These are phyloP conservation scores for Tylopilus sp. DNA, from an alignment of 768 basidiomycete species.

Conservation along the genomic window DNA sequence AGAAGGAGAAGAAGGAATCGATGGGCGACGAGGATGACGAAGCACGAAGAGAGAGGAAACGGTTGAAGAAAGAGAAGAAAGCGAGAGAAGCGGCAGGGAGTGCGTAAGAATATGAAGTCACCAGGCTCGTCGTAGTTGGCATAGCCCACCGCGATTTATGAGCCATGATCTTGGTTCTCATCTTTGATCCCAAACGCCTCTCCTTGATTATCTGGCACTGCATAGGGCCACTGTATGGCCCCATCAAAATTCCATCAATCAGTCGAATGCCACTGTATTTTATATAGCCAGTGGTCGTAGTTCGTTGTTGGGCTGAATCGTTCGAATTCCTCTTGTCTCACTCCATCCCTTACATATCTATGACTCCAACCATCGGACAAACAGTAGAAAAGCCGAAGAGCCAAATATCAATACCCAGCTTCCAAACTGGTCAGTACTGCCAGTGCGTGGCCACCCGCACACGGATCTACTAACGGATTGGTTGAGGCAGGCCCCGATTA, in stretches of 20 bases:
- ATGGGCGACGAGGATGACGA: conserved; percentile 50
- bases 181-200: conserved; percentile 11
- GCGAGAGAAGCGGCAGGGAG: conserved; percentile 41
- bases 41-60: conserved; percentile 58
- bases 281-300: background rate
- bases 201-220: conserved; percentile 6
- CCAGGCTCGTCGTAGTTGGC: background rate
- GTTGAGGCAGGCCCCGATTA: conserved; percentile 60
- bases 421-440: conserved; percentile 60
- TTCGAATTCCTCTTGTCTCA: background rate
- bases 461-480: background rate
- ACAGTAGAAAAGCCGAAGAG: conserved; percentile 36
- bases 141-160: background rate
- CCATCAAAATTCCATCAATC: conserved; percentile 16
- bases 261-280: background rate
- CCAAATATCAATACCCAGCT: conserved; percentile 67
- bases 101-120: conserved; percentile 5
- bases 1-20: conserved; percentile 56
- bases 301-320: background rate
- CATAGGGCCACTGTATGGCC: background rate
- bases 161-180: conserved; percentile 1
- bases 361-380: conserved; percentile 7
- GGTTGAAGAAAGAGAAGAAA: conserved; percentile 69
- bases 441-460: too few relatives aligned
- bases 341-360: background rate